Evolutionary conservation across 768 basidiomycete species (phyloP), one percentile per base, ranked within the genome.

Genomic region (Boletus rubroflammeus): DNA sequence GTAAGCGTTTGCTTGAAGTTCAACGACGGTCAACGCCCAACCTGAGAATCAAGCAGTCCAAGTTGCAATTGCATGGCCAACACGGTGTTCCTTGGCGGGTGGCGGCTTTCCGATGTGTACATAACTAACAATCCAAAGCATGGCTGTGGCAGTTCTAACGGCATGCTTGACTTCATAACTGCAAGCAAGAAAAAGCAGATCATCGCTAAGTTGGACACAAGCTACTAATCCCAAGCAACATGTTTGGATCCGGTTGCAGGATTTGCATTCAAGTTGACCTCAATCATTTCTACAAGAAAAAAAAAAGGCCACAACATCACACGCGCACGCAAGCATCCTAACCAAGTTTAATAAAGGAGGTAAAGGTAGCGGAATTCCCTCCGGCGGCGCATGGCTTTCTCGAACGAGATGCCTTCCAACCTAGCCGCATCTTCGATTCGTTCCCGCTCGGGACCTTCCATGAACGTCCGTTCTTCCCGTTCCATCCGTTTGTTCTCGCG

Each of bases 381-480:
- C 59, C 78, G 76, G 58, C 75, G 75, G 56, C 76, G 76, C 62
- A 84, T 68, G 4, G 83, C 85, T 58, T 85, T 78, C 29, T 83
- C 80, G 54, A 83, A 77, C 3, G 78, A 77, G 25, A 86, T 75
- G 3, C 82, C 82, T 60, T 85, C 83, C 44, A 85, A 62, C 57
- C 72, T 72, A 2, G 83, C 84, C 1, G 82, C 83, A 50, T 82
- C 81, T 56, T 79, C 78, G 42, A 84, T 76, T 44, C 83, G 76
- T 29, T 74, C 66, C 35, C 76, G 72, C 53, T 78, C 68, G 4
- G 80, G 77, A 17, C 71, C 77, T 47, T 76, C 63, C 63, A 81
- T 66, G 11, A 31, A 11, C 29, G 67, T 63, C 43, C 70, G 69
- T 61, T 84, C 82, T 44, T 78, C 76, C 25, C 53, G 71, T 44